These are phyloP conservation scores for Chaetomium tenue DNA, from an alignment of 495 filamentous ascomycete species.

Conservation along the genomic window DNA sequence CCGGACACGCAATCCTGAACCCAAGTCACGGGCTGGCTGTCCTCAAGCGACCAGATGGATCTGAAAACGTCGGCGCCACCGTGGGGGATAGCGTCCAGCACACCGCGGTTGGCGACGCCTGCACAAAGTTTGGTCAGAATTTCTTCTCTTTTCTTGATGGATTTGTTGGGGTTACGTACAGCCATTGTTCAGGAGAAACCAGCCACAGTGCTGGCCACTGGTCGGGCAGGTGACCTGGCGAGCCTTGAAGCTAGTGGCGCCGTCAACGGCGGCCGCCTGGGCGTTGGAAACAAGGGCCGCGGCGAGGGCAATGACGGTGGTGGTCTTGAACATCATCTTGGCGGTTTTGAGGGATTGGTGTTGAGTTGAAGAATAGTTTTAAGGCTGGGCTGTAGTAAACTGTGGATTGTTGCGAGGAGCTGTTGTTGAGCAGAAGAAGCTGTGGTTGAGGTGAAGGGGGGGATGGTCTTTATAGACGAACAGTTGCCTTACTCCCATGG, in stretches of 20 bases:
- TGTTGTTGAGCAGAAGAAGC: not conserved
- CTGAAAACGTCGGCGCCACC: not conserved
- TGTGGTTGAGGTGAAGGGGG: not conserved
- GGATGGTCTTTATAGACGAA: not conserved
- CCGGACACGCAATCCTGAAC: not conserved
- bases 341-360: not conserved
- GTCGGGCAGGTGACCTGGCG: not conserved
- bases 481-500: no score
- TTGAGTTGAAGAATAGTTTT: not conserved
- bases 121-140: not conserved
- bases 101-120: no score
- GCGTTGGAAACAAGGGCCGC: not conserved
- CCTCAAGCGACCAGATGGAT: not conserved
- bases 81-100: no score
- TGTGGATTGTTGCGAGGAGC: not conserved
- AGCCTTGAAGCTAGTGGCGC: not conserved
- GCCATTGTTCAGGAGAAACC: not conserved
- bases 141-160: no score
- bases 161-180: not conserved
- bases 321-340: constrained; percentile 3
- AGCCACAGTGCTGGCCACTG: not conserved
- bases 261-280: not conserved
- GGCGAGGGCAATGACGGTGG: not conserved
- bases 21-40: not conserved
- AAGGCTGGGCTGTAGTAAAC: not conserved